Evolutionary conservation across 768 basidiomycete genomes (phyloP).

Genomic region (Amanita brunnescens): DNA sequence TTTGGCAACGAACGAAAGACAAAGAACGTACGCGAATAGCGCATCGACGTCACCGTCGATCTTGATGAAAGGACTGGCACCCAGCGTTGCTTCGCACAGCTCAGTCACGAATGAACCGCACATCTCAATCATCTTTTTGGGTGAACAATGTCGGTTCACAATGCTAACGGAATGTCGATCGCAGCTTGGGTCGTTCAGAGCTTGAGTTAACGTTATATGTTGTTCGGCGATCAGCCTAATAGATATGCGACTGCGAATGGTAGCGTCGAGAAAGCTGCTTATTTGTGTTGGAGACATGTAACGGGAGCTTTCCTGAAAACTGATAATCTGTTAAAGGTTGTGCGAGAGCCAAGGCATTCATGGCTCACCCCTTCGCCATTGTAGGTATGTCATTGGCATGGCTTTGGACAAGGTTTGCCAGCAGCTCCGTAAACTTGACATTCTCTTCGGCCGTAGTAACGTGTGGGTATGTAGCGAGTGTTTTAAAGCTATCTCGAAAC

Average conservation of each 20-base stretch:
- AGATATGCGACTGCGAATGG: slow-evolving; percentile 81
- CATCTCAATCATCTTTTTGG: slow-evolving; percentile 63
- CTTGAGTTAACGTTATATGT: slow-evolving; percentile 76
- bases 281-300: slow-evolving; percentile 82
- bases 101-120: slow-evolving; percentile 81
- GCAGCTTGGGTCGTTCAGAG: slow-evolving; percentile 35
- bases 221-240: slow-evolving; percentile 87
- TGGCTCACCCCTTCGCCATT: slow-evolving; percentile 74
- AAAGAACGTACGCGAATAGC: slow-evolving; percentile 68
- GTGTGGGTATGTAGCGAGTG: slow-evolving; percentile 56
- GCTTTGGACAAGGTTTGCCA: slow-evolving; percentile 63
- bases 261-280: slow-evolving; percentile 70
- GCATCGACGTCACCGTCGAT: slow-evolving; percentile 66
- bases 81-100: slow-evolving; percentile 78
- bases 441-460: slow-evolving; percentile 67
- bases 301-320: slow-evolving; percentile 79
- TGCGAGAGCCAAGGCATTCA: slow-evolving; percentile 5
- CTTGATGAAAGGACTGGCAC: slow-evolving; percentile 53
- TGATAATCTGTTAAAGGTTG: slow-evolving; percentile 15
- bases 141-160: slow-evolving; percentile 66
- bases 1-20: not conserved
- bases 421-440: slow-evolving; percentile 50
- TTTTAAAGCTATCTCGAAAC: slow-evolving; percentile 62
- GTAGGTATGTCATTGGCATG: slow-evolving; percentile 87
- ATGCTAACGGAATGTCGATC: slow-evolving; percentile 52